Conservation (phyloP, 495 filamentous ascomycete species). For the Talaromyces borbonicus region DNA sequence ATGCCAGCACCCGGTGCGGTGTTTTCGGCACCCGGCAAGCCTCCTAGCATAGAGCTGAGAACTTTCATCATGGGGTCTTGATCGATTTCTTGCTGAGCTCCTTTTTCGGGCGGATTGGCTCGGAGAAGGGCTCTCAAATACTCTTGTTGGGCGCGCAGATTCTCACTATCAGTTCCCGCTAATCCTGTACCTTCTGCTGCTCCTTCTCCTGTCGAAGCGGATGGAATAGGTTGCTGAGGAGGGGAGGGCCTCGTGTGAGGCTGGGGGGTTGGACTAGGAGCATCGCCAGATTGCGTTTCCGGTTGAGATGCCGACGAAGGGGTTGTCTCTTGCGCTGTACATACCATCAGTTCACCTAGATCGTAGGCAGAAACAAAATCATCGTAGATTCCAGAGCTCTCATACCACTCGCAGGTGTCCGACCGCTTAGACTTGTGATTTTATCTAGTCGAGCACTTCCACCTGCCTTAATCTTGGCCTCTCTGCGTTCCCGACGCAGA, state of each 20-base stretch:
- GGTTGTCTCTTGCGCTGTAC: conserved; percentile 23
- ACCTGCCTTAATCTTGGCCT: conserved; percentile 80
- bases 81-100: conserved; percentile 23
- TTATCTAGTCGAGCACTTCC: conserved; percentile 70
- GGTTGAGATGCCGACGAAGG: conserved; percentile 16
- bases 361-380: background rate
- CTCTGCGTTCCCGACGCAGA: conserved; percentile 77
- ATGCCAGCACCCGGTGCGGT: conserved; percentile 28
- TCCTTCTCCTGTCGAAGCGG: background rate
- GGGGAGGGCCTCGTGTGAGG: conserved; percentile 12
- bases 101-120: conserved; percentile 21
- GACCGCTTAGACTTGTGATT: conserved; percentile 71
- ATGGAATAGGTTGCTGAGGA: conserved; percentile 20
- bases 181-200: conserved; percentile 7
- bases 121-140: conserved; percentile 37
- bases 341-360: conserved; percentile 9
- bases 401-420: conserved; percentile 39
- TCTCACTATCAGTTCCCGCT: conserved; percentile 13
- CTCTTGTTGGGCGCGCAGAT: conserved; percentile 31
- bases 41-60: conserved; percentile 49
- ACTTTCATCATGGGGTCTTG: conserved; percentile 55
- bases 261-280: conserved; percentile 1
- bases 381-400: conserved; percentile 1
- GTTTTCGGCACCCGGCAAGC: conserved; percentile 23
- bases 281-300: conserved; percentile 2